Evolutionary conservation across 257 asterid species (phyloP).

Genomic region (Nicotiana tabacum): DNA sequence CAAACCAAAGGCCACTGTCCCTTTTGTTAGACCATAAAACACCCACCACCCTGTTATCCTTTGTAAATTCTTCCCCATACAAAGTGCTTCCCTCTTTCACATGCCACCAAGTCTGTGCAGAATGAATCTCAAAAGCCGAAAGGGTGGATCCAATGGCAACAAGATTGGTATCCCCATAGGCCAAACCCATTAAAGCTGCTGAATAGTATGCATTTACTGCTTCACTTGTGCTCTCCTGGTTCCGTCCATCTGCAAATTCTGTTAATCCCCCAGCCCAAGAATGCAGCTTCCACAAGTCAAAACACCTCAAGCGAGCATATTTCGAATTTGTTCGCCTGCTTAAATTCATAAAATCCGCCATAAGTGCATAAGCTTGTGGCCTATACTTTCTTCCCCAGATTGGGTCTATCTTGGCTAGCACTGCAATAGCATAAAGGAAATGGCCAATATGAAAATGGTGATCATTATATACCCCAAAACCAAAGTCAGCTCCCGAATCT

Average conservation of each 20-base stretch:
- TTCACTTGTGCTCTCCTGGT: constrained; percentile 95
- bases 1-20: constrained; percentile 89
- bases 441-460: constrained; percentile 91
- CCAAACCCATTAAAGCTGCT: constrained; percentile 91
- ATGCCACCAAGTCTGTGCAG: constrained; percentile 96
- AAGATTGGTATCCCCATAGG: constrained; percentile 83
- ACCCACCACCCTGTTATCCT: constrained; percentile 72
- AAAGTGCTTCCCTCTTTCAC: constrained; percentile 44
- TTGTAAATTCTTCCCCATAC: constrained; percentile 52
- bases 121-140: constrained; percentile 68
- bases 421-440: constrained; percentile 78
- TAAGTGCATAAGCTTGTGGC: constrained; percentile 66
- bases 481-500: constrained; percentile 86
- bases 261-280: constrained; percentile 98
- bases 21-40: constrained; percentile 86
- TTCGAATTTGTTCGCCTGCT: constrained; percentile 43
- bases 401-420: constrained; percentile 82
- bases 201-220: constrained; percentile 89
- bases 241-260: constrained; percentile 85
- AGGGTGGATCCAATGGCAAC: constrained; percentile 64
- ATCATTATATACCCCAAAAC: constrained; percentile 82
- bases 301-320: constrained; percentile 75
- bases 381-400: constrained; percentile 80
- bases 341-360: constrained; percentile 85
- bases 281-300: constrained; percentile 77